Base-by-base conservation (phyloP, 495 filamentous ascomycete genomes). In the Bacidia gigantensis region DNA sequence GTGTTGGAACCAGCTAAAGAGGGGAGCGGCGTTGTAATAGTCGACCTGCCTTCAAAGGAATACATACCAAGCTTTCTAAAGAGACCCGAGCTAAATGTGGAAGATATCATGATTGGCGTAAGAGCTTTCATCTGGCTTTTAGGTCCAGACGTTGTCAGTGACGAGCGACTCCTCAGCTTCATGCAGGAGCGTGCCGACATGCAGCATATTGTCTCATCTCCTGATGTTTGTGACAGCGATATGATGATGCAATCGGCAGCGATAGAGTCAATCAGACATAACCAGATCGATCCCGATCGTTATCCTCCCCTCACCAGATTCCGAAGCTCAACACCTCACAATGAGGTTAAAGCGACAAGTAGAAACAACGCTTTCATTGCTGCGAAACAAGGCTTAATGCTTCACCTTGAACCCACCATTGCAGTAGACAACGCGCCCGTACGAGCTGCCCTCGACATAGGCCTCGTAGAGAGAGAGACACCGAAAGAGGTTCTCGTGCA, bases 111-210 rank as follows among this genome's bases (percentile, higher is more conserved):
- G 65, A 63, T 67, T 14, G 79, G 80, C 44, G 59, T 98, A 42
- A 67, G 73, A 23, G 79, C 72, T 24, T 79, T 93, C 24, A 72
- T 89, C 51, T 98, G 89, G 89, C 84, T 86, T 48, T 71, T 95
- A 5, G 84, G 84, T 2, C 69, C 71, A 12, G 80, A 77, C 0
- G 73, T 95, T n/a, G 67, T 69, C 11, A 64, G 74, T 1, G 73
- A 92, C 58, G 62, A 72, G 7, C 70, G 69, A 41, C 59, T 97
- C 12, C 70, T 67, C 24, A 60, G 76, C 14, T 96, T 95, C 59
- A 84, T 94, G 63, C 58, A 73, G 35, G 66, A 71, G 14, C 75
- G 76, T 61, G 61, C 70, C 1, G 61, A 76, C 20, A 63, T 83
- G 38, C 73, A 82, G 60, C 90, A 98, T 67, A 69, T 89, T 11